Evolutionary conservation across 2,329 filamentous ascomycete species (phyloP).

Genomic region (Rasamsonia emersonii): DNA sequence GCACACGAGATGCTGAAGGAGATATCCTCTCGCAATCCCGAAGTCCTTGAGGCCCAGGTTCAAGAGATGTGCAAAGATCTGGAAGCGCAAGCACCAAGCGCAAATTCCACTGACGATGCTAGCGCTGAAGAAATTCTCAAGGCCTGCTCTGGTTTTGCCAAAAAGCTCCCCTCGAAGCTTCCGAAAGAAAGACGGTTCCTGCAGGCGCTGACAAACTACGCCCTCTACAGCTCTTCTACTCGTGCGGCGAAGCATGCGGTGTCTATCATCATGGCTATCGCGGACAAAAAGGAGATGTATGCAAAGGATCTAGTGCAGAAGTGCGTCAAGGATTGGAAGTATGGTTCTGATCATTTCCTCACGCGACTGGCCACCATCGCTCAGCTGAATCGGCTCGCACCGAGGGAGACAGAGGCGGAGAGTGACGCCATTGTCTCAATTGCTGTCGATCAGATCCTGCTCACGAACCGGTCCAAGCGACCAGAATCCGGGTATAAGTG

Average conservation of each 20-base stretch:
- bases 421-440: constrained; percentile 73
- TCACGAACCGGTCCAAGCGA: constrained; percentile 54
- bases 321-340: constrained; percentile 64
- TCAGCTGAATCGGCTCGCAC: constrained; percentile 67
- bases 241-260: constrained; percentile 89
- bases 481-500: constrained; percentile 53
- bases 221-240: constrained; percentile 69
- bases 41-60: constrained; percentile 86
- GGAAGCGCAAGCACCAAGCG: constrained; percentile 67
- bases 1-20: constrained; percentile 87
- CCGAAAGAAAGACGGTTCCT: constrained; percentile 72
- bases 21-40: constrained; percentile 80
- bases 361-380: constrained; percentile 43
- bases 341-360: constrained; percentile 65
- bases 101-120: constrained; percentile 58
- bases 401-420: constrained; percentile 62
- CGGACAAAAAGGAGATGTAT: constrained; percentile 72
- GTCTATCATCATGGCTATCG: constrained; percentile 72
- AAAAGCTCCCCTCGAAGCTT: constrained; percentile 75
- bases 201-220: constrained; percentile 73
- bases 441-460: constrained; percentile 64
- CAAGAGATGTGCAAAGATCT: constrained; percentile 84
- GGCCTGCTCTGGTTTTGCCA: constrained; percentile 85
- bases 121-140: constrained; percentile 84
- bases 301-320: constrained; percentile 74